Conservation (phyloP, 306 rosid species). For the Lathyrus aphaca region DNA sequence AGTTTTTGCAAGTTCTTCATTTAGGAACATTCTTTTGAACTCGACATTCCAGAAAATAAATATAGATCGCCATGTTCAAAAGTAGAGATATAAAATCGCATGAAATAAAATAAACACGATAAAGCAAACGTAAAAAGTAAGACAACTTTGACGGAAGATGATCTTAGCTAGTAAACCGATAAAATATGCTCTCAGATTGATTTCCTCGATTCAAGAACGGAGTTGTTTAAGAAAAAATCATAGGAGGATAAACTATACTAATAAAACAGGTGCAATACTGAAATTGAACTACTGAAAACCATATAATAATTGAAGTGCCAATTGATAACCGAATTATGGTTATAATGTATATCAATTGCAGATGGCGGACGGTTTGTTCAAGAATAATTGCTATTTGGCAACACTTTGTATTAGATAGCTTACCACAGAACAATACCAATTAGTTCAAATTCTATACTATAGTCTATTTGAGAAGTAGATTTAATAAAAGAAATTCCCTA, state of each 20-base stretch:
- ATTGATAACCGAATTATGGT: conserved; percentile 7
- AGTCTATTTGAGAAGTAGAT: neutral
- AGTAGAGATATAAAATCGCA: conserved; percentile 22
- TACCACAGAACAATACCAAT: neutral
- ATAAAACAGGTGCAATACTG: neutral
- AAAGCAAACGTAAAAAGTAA: conserved; percentile 3
- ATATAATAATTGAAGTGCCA: conserved; percentile 8
- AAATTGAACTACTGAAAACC: neutral
- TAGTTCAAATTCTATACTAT: neutral
- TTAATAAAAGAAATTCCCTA: neutral
- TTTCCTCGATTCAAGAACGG: conserved; percentile 24
- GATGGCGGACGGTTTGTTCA: neutral
- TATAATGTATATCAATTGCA: conserved; percentile 3
- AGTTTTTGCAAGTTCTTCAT: conserved; percentile 17
- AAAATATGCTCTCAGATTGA: neutral
- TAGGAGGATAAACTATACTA: conserved; percentile 22
- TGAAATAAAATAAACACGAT: conserved; percentile 14
- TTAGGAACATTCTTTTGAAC: conserved; percentile 21
- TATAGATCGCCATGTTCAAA: conserved; percentile 16
- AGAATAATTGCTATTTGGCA: neutral
- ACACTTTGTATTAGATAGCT: neutral
- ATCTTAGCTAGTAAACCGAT: conserved; percentile 9
- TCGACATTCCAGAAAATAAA: conserved; percentile 24
- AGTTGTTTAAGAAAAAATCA: neutral
- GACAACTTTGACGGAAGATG: conserved; percentile 6